phyloP scores from a whole-genome alignment of 495 filamentous ascomycete species.

The Entonaema liquescens region DNA sequence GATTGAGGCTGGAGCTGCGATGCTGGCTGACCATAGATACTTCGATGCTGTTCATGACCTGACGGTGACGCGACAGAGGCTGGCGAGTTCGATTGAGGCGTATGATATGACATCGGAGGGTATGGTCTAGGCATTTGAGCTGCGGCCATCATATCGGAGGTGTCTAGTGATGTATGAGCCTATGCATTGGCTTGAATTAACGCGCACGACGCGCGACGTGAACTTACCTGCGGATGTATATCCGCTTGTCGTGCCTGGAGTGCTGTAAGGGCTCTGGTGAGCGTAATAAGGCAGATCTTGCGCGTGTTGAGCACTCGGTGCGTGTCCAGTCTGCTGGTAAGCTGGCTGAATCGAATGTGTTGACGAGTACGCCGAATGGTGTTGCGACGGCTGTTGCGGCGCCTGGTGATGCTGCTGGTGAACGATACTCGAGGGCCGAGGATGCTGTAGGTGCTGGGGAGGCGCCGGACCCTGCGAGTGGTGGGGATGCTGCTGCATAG shows the following conservation, averaged over 20 bases:
- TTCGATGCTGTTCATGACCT: slow-evolving; percentile 86
- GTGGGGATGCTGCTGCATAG: slow-evolving; percentile 69
- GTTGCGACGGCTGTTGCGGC: slow-evolving; percentile 54
- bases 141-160: slow-evolving; percentile 91
- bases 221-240: slow-evolving; percentile 83
- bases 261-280: slow-evolving; percentile 77
- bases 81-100: slow-evolving; percentile 93
- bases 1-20: slow-evolving; percentile 80
- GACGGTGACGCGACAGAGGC: slow-evolving; percentile 94
- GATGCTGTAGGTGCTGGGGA: slow-evolving; percentile 67
- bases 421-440: slow-evolving; percentile 69
- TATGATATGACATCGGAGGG: slow-evolving; percentile 90
- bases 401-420: slow-evolving; percentile 71
- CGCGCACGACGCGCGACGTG: slow-evolving; percentile 32
- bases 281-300: slow-evolving; percentile 79
- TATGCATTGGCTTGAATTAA: slow-evolving; percentile 2
- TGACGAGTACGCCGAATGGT: slow-evolving; percentile 67
- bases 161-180: slow-evolving; percentile 65
- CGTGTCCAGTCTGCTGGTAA: slow-evolving; percentile 61
- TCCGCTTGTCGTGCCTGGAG: slow-evolving; percentile 71
- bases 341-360: slow-evolving; percentile 58
- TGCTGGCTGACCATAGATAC: slow-evolving; percentile 81
- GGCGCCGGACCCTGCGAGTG: slow-evolving; percentile 65
- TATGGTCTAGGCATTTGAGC: slow-evolving; percentile 87
- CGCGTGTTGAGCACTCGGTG: slow-evolving; percentile 60